Base-by-base conservation (phyloP, 768 basidiomycete species). In the Crepidotus variabilis region DNA sequence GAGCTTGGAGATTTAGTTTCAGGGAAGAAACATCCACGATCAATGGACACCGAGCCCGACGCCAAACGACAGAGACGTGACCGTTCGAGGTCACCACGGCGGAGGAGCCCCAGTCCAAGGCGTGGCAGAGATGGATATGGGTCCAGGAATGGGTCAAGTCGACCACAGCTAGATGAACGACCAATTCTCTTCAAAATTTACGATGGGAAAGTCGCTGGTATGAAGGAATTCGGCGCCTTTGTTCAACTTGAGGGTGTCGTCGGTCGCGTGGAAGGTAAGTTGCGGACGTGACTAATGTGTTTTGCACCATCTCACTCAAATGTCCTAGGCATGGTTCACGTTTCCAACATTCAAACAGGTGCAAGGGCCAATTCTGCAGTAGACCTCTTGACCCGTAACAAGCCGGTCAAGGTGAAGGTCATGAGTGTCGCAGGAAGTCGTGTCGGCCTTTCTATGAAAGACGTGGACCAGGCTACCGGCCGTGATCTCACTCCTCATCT, bases 151-250 rank as follows among this genome's bases (percentile, higher is more conserved):
- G 75, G 71, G 57, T 75, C 71, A 51, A 71, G 69, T 54, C 76
- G 73, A 52, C 73, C 69, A 60, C 56, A 64, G 46, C 51, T 88
- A 35, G 96, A 99, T 67, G 92, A 95, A 45, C 79, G 78, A 50
- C 94, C 97, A 0, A 75, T 98, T 2, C 69, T 97, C 46, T 98
- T 87, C 83, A 98, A 98, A 78, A 93, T 98, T 32, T 99, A 98
- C 71, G 78, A 81, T 52, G 97, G 96, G 7, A 86, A 84, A 60
- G 86, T 98, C 23, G 79, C 88, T 1, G 86, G 90, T 11, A 63
- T 97, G 63, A 93, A 92, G 72, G 97, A 99, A 58, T 99, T 98
- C 68, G 97, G 97, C 52, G 95, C 93, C 0, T 99, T 99, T 65
- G 88, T 97, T 39, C 81, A 82, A 32, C 71, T 99, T 6, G 95